Evolutionary conservation across 305 asterid species (phyloP), one percentile per base, ranked within the genome.

Genomic region (Rubia peregrina): DNA sequence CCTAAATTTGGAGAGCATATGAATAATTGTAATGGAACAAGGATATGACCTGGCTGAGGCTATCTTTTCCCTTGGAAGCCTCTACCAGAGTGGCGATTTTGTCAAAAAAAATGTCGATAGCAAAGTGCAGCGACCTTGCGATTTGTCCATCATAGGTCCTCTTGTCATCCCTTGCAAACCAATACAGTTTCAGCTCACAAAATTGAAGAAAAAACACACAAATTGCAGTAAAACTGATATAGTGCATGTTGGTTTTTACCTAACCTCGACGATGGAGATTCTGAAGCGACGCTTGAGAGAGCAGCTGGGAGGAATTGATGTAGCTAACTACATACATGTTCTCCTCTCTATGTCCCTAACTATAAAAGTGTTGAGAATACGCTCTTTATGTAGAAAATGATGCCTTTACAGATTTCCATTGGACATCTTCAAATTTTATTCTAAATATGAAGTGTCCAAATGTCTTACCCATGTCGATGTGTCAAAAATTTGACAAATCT

Each of bases 101-200:
- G 46, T 86, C 94, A 24, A 75, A 17, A 74, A 93, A 93, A 6
- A 85, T 80, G 38, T 33, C 5, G 38, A 2, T 33, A 33, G 38
- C 3, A 33, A 33, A 1, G 38, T 33, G 38, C 4, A 90, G 85
- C 4, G 98, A 93, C 8, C 96, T 96, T 33, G 92, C 84, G 81
- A 93, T 93, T 56, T 93, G 98, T 7, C 98, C 97, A 83, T 93
- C 97, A 46, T 22, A 79, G 78, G 86, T 88, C 87, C 98, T 85
- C 76, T 93, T 97, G 62, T 89, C 97, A 68, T 90, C 98, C 80
- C 98, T 92, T 65, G 40, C 55, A 51, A 60, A 33, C 4, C 21
- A 26, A 51, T 17, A n/a, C 4, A 44, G 3, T 19, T 22, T 48
- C 55, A 43, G 53, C 38, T 33, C 11, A 56, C 21, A 64, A 26